A percentile compares a stretch with the other conserved stretches of the same genome.
phyloP scores from a whole-genome alignment of 2,329 filamentous ascomycete species.

The Diplodia corticola region DNA sequence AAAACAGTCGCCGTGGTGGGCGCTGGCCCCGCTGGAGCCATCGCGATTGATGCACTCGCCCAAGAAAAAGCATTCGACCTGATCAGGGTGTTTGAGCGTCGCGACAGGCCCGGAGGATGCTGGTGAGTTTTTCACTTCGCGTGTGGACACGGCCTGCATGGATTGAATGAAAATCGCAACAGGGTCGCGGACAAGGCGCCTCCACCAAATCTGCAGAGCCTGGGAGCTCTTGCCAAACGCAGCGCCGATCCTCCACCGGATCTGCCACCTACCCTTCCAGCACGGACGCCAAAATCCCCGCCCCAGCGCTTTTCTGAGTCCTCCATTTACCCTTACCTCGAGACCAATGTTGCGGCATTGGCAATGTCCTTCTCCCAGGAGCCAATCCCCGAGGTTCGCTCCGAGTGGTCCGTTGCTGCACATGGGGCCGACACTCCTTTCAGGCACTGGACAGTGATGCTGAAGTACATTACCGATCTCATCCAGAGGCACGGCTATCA shows the following conservation, averaged over 20 bases:
- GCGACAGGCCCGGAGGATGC: conserved; percentile 60
- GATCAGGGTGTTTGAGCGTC: conserved; percentile 63
- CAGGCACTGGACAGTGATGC: conserved; percentile 60
- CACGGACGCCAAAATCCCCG: conserved; percentile 43
- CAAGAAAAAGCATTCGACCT: conserved; percentile 60
- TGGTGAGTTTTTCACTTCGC: conserved; percentile 49
- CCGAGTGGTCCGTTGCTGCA: conserved; percentile 44
- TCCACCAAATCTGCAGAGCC: conserved; percentile 39
- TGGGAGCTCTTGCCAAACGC: conserved; percentile 51
- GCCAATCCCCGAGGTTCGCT: conserved; percentile 50
- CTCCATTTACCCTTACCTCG: conserved; percentile 62
- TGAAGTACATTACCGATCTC: conserved; percentile 55
- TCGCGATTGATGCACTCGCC: conserved; percentile 60
- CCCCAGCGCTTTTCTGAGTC: conserved; percentile 58
- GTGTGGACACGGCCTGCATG: background rate
- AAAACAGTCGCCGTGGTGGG: conserved; percentile 59
- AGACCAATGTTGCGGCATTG: conserved; percentile 62
- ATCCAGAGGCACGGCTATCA: conserved; percentile 56
- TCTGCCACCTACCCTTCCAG: conserved; percentile 52
- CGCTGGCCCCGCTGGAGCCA: conserved; percentile 61
- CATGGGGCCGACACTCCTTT: conserved; percentile 63
- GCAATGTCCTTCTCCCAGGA: conserved; percentile 64
- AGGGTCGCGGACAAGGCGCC: conserved; percentile 35
- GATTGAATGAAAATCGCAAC: background rate
- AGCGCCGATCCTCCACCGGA: conserved; percentile 52